Evolutionary conservation across 73 alveolate species (phyloP).

Genomic region (Paramecium bursaria): DNA sequence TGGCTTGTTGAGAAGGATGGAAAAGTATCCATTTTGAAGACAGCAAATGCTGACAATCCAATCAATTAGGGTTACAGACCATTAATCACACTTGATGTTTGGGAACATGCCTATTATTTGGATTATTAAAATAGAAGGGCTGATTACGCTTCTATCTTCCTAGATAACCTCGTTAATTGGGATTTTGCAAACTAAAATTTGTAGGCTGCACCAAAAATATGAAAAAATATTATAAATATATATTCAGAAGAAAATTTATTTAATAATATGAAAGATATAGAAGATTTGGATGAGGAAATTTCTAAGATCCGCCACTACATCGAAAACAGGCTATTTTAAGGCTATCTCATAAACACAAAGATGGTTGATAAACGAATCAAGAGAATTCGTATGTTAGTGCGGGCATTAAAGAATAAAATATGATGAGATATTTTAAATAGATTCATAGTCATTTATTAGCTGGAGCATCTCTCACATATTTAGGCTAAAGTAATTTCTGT

Average conservation of each 20-base stretch:
- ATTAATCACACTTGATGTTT: constrained; percentile 77
- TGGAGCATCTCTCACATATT: too few species aligned
- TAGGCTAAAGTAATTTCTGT: constrained; percentile 17
- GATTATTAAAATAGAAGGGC: constrained; percentile 85
- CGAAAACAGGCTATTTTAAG: too few species aligned
- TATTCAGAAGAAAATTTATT: background rate
- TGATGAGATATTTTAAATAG: too few species aligned
- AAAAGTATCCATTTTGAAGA: constrained; percentile 36
- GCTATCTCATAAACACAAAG: too few species aligned
- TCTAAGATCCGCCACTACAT: too few species aligned
- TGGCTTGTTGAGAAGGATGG: constrained; percentile 59
- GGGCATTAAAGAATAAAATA: too few species aligned
- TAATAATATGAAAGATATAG: too few species aligned
- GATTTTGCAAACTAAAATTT: constrained; percentile 43
- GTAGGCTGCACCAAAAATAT: background rate
- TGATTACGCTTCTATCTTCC: constrained; percentile 77
- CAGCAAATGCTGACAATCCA: constrained; percentile 62
- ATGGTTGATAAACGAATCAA: too few species aligned
- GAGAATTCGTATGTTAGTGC: too few species aligned
- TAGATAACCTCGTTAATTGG: constrained; percentile 91
- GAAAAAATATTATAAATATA: background rate
- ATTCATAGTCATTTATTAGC: too few species aligned
- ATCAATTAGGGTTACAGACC: constrained; percentile 58
- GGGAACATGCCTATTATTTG: constrained; percentile 96
- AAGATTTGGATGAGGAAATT: background rate